A percentile compares a stretch with the other conserved stretches of the same genome.
Evolutionary conservation across 345 rosid genomes (phyloP).

Genomic region (Acer saccharum): DNA sequence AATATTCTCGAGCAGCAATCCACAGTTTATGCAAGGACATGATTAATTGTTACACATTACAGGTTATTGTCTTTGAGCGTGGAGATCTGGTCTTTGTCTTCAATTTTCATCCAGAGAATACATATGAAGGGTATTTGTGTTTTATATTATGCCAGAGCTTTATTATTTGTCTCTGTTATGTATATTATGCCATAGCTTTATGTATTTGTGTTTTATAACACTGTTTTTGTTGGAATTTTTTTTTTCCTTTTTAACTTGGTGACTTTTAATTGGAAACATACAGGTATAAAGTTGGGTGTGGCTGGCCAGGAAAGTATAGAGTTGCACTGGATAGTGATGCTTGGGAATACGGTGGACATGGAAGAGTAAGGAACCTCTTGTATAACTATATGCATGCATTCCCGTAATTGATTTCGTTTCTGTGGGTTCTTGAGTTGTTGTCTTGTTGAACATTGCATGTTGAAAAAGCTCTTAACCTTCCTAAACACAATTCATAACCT

Average conservation of each 20-base stretch:
- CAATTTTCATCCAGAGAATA: slow-evolving; percentile 73
- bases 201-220: slow-evolving; percentile 32
- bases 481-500: not conserved
- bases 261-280: slow-evolving; percentile 25
- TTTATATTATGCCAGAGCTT: not conserved
- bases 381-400: slow-evolving; percentile 14
- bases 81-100: slow-evolving; percentile 77
- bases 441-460: not conserved
- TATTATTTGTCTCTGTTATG: too few species aligned
- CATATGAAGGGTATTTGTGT: slow-evolving; percentile 62
- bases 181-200: too few species aligned
- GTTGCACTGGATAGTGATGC: slow-evolving; percentile 80
- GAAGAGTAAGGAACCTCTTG: slow-evolving; percentile 55
- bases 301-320: slow-evolving; percentile 79
- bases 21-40: not conserved
- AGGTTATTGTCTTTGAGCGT: slow-evolving; percentile 80
- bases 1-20: not conserved
- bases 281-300: slow-evolving; percentile 82
- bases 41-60: slow-evolving; percentile 26
- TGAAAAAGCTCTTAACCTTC: not conserved
- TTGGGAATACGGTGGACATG: slow-evolving; percentile 68
- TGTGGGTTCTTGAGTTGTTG: not conserved
- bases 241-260: slow-evolving; percentile 1
- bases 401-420: not conserved
- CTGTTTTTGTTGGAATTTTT: not conserved